Conservation (phyloP, 2,329 filamentous ascomycete species). For the Corinectria fuckeliana region DNA sequence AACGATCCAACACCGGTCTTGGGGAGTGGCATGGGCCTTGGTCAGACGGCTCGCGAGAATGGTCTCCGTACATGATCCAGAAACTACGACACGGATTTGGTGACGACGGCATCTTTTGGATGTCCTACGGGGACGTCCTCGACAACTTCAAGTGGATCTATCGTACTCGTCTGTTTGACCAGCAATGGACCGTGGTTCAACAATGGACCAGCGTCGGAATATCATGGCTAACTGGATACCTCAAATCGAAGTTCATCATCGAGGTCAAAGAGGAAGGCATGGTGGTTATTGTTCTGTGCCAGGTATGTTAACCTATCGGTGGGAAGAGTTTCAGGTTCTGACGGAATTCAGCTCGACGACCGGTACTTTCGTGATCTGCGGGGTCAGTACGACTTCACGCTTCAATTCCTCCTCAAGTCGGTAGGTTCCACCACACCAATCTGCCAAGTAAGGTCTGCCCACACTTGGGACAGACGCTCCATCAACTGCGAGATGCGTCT, state of each 20-base stretch:
- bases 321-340: background rate
- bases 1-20: constrained; percentile 48
- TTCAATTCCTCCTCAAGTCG: constrained; percentile 52
- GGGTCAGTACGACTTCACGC: constrained; percentile 51
- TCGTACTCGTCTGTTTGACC: constrained; percentile 54
- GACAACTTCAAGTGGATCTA: constrained; percentile 53
- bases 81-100: constrained; percentile 70
- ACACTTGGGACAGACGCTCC: constrained; percentile 60
- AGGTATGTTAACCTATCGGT: constrained; percentile 32
- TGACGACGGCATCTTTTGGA: constrained; percentile 66
- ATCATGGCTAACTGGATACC: constrained; percentile 54
- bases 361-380: constrained; percentile 54
- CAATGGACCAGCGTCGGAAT: constrained; percentile 52
- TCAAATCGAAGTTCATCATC: constrained; percentile 52
- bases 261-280: constrained; percentile 49
- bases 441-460: constrained; percentile 32
- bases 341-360: constrained; percentile 47
- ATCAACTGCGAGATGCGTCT: constrained; percentile 76
- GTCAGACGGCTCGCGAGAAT: constrained; percentile 76
- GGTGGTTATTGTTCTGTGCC: constrained; percentile 52
- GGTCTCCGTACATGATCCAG: constrained; percentile 76
- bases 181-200: constrained; percentile 53
- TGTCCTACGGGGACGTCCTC: constrained; percentile 53
- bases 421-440: constrained; percentile 20
- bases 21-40: constrained; percentile 75